Conservation (phyloP, 1,284 basidiomycete genomes). For the Ganoderma meredithae region DNA sequence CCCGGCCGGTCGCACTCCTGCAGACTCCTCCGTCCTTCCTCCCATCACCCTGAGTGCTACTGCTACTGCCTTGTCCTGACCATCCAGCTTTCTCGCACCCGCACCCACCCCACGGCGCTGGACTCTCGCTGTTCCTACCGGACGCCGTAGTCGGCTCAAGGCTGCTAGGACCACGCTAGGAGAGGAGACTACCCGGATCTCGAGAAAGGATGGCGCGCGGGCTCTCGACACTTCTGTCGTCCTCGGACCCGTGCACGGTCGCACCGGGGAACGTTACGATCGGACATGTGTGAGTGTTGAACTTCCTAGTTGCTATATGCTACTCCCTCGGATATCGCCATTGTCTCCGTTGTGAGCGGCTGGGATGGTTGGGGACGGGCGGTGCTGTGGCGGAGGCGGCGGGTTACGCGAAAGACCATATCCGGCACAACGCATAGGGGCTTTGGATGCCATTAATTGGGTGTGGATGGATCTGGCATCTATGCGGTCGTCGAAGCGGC, state of each 20-base stretch:
- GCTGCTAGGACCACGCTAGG: not conserved
- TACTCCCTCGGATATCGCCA: conserved; percentile 1
- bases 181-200: not conserved
- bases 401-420: not conserved
- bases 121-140: not conserved
- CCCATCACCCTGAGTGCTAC: not conserved
- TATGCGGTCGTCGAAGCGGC: not conserved
- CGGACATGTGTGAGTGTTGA: conserved; percentile 70
- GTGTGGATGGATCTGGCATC: not conserved
- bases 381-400: not conserved
- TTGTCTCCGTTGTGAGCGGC: conserved; percentile 11
- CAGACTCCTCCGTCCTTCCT: not conserved
- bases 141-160: not conserved
- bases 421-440: not conserved
- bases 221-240: conserved; percentile 37
- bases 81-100: not conserved
- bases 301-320: not conserved
- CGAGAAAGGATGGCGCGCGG: conserved; percentile 38
- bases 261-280: conserved; percentile 62
- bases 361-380: not conserved
- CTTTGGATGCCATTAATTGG: not conserved
- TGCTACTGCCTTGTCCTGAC: not conserved
- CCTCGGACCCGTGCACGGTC: conserved; percentile 39
- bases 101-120: not conserved
- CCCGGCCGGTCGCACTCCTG: not conserved